A percentile compares a stretch with the other conserved stretches of the same genome.
Evolutionary conservation across 2,329 filamentous ascomycete species (phyloP).

Genomic region (Colletotrichum sp.): DNA sequence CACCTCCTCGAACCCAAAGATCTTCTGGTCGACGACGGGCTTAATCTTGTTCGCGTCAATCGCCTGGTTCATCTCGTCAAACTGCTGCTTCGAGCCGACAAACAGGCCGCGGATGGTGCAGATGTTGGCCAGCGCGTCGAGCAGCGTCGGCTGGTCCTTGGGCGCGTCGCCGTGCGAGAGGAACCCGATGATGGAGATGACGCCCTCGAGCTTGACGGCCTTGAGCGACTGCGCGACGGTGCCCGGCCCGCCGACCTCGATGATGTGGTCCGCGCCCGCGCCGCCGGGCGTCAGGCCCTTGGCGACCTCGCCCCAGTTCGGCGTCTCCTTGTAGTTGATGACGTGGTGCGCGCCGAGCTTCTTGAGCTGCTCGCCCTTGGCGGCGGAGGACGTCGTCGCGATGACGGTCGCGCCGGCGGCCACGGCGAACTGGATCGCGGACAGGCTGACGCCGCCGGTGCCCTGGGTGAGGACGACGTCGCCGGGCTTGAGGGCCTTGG

Average conservation of each 20-base stretch:
- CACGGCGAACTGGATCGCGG: slow-evolving; percentile 65
- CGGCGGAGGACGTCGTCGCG: slow-evolving; percentile 50
- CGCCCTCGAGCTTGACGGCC: slow-evolving; percentile 49
- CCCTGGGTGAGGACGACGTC: slow-evolving; percentile 70
- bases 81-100: slow-evolving; percentile 18
- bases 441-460: slow-evolving; percentile 73
- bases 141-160: slow-evolving; percentile 7
- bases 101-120: slow-evolving; percentile 17
- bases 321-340: slow-evolving; percentile 53
- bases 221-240: slow-evolving; percentile 51
- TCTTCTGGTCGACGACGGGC: slow-evolving; percentile 7
- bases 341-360: slow-evolving; percentile 55
- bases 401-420: slow-evolving; percentile 54
- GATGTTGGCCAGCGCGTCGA: slow-evolving; percentile 16
- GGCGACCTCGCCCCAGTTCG: slow-evolving; percentile 50
- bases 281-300: slow-evolving; percentile 45
- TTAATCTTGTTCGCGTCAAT: slow-evolving; percentile 18
- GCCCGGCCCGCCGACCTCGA: slow-evolving; percentile 52
- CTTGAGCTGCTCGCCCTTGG: slow-evolving; percentile 48
- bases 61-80: slow-evolving; percentile 18
- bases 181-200: slow-evolving; percentile 45
- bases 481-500: slow-evolving; percentile 54
- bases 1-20: slow-evolving; percentile 18
- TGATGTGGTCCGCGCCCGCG: slow-evolving; percentile 49
- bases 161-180: background rate